Evolutionary conservation across 768 basidiomycete genomes (phyloP).

Genomic region (Phlebiopsis gigantea): DNA sequence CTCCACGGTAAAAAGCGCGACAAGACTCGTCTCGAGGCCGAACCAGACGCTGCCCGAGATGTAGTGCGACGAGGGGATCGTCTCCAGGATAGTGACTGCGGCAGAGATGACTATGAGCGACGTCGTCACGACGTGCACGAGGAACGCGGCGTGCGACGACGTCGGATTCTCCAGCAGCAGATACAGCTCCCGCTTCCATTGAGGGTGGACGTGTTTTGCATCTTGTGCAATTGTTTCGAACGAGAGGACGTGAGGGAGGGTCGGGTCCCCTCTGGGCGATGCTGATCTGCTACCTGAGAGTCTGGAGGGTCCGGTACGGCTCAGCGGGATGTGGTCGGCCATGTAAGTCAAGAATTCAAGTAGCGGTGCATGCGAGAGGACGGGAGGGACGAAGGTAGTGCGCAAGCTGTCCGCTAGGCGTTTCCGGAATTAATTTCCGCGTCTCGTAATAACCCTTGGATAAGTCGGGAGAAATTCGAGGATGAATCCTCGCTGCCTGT

Average conservation of each 20-base stretch:
- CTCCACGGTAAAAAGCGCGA: slow-evolving; percentile 83
- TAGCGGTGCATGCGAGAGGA: background rate
- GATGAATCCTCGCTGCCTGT: background rate
- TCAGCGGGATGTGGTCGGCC: slow-evolving; percentile 3
- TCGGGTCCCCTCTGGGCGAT: slow-evolving; percentile 1
- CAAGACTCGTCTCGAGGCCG: slow-evolving; percentile 80
- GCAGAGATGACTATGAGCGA: slow-evolving; percentile 71
- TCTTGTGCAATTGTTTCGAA: slow-evolving; percentile 16
- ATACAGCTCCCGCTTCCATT: slow-evolving; percentile 63
- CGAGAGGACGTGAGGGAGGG: slow-evolving; percentile 10
- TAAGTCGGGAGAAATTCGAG: too few relatives aligned
- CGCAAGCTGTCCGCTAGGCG: background rate
- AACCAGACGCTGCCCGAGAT: slow-evolving; percentile 75
- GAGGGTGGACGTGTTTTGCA: slow-evolving; percentile 24
- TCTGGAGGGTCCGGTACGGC: background rate
- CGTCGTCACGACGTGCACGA: slow-evolving; percentile 67
- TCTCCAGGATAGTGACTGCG: slow-evolving; percentile 72
- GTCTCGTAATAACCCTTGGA: background rate
- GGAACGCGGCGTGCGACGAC: slow-evolving; percentile 69
- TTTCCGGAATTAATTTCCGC: background rate
- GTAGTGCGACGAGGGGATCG: slow-evolving; percentile 70
- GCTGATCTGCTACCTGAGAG: background rate
- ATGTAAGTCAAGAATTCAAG: background rate
- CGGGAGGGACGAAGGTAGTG: background rate
- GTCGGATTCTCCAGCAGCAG: slow-evolving; percentile 77